These are phyloP conservation scores for Penicillium sp. DNA, from an alignment of 2,329 filamentous ascomycete genomes.

Conservation along the genomic window DNA sequence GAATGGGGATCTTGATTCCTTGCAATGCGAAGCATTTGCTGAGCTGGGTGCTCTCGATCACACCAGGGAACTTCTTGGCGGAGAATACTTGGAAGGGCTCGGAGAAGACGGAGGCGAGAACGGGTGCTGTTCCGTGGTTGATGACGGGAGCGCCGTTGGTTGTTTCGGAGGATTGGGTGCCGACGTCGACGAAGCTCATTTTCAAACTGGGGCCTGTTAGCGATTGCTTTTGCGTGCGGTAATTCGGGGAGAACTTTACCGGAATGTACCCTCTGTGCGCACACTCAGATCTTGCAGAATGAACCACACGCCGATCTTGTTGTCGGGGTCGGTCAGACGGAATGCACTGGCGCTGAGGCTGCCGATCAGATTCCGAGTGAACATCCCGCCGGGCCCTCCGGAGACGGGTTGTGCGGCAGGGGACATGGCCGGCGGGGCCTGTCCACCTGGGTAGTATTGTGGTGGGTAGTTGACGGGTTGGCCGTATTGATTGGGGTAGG, in stretches of 20 bases:
- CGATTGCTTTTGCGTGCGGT: background rate
- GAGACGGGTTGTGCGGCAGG: constrained; percentile 35
- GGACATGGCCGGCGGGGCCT: constrained; percentile 40
- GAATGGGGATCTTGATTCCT: constrained; percentile 94
- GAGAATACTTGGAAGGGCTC: constrained; percentile 91
- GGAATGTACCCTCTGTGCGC: constrained; percentile 85
- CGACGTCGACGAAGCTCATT: constrained; percentile 83
- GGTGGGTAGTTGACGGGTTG: constrained; percentile 35
- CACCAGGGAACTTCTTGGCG: constrained; percentile 97
- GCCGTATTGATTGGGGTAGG: constrained; percentile 39
- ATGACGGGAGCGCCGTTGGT: constrained; percentile 53
- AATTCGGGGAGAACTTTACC: constrained; percentile 57
- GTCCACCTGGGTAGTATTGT: constrained; percentile 31
- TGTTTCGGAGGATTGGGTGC: constrained; percentile 47
- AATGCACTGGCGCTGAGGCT: constrained; percentile 88
- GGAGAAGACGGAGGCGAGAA: constrained; percentile 83
- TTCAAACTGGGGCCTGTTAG: constrained; percentile 54
- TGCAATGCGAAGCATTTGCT: constrained; percentile 93
- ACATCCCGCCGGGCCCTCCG: constrained; percentile 73
- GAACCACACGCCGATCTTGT: constrained; percentile 92
- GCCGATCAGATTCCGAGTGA: constrained; percentile 91
- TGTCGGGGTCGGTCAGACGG: constrained; percentile 73
- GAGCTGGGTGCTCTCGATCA: constrained; percentile 87
- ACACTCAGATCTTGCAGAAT: constrained; percentile 94
- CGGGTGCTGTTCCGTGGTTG: constrained; percentile 75